Conservation (phyloP, 768 basidiomycete species). For the Guyanaporus albipodus region DNA sequence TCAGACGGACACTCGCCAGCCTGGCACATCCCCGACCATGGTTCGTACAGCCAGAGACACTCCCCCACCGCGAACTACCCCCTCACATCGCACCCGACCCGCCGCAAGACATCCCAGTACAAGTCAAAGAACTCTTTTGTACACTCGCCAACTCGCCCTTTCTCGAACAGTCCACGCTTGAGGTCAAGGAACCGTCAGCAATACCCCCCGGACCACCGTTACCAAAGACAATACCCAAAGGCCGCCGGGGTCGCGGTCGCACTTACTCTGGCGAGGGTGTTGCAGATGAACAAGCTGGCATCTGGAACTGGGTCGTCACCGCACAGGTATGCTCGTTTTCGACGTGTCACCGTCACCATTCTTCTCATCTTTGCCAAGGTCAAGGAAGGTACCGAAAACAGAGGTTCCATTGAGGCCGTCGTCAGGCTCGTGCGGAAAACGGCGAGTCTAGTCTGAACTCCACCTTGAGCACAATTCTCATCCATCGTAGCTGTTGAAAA, state of each 20-base stretch:
- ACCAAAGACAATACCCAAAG: constrained; percentile 54
- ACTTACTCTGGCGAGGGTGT: constrained; percentile 64
- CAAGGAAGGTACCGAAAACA: constrained; percentile 79
- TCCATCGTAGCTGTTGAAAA: constrained; percentile 48
- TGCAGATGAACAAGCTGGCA: constrained; percentile 45
- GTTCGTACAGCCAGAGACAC: constrained; percentile 57
- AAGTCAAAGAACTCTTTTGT: constrained; percentile 53
- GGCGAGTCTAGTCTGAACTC: constrained; percentile 38
- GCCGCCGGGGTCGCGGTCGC: constrained; percentile 59
- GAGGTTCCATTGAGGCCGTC: constrained; percentile 74
- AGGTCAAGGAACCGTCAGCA: constrained; percentile 49
- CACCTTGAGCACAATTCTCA: constrained; percentile 8
- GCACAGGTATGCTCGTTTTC: constrained; percentile 51
- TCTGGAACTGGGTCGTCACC: constrained; percentile 77
- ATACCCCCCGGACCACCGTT: constrained; percentile 57
- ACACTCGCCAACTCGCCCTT: constrained; percentile 60
- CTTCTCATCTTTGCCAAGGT: constrained; percentile 43
- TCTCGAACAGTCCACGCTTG: constrained; percentile 57
- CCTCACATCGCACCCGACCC: constrained; percentile 29
- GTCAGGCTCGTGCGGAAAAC: constrained; percentile 66
- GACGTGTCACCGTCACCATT: not conserved
- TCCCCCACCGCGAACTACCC: constrained; percentile 16
- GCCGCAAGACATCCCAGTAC: constrained; percentile 50
- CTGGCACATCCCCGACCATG: constrained; percentile 45
- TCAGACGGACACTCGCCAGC: too few species aligned